These are phyloP conservation scores for Saccharum officinarum DNA, from an alignment of 176 grass and related monocot species.

Conservation along the genomic window DNA sequence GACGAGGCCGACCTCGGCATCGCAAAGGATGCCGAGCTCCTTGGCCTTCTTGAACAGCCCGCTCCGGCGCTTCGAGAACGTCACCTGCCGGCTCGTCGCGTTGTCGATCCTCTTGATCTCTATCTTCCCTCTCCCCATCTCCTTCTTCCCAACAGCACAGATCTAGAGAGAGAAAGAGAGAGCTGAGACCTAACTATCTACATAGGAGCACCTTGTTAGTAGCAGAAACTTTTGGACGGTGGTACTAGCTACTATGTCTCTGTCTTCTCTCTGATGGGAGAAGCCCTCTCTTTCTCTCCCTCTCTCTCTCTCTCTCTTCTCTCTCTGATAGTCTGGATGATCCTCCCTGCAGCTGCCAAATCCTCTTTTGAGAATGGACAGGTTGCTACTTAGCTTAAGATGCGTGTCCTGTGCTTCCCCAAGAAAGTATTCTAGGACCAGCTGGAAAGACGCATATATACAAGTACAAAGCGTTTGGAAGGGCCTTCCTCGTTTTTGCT, in stretches of 20 bases:
- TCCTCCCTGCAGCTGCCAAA: background rate
- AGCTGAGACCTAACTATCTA: background rate
- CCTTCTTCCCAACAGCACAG: background rate
- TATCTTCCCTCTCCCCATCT: constrained; percentile 80
- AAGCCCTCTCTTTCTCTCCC: background rate
- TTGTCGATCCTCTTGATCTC: constrained; percentile 76
- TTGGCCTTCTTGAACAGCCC: constrained; percentile 76
- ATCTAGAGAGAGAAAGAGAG: constrained; percentile 17
- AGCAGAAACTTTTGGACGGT: background rate
- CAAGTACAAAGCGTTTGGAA: constrained; percentile 19
- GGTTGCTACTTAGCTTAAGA: background rate
- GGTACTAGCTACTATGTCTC: background rate
- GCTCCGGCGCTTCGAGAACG: constrained; percentile 65
- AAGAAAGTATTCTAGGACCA: constrained; percentile 31
- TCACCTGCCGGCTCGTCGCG: constrained; percentile 67
- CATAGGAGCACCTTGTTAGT: background rate
- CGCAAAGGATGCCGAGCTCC: constrained; percentile 78
- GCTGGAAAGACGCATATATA: constrained; percentile 24
- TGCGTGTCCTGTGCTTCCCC: constrained; percentile 22
- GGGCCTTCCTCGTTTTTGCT: background rate
- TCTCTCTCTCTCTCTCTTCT: background rate
- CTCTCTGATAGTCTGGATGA: background rate
- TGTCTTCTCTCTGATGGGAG: background rate
- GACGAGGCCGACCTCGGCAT: constrained; percentile 69
- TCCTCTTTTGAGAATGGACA: constrained; percentile 20